phyloP scores from a whole-genome alignment of 768 basidiomycete genomes.

The Mycena haematopus region DNA sequence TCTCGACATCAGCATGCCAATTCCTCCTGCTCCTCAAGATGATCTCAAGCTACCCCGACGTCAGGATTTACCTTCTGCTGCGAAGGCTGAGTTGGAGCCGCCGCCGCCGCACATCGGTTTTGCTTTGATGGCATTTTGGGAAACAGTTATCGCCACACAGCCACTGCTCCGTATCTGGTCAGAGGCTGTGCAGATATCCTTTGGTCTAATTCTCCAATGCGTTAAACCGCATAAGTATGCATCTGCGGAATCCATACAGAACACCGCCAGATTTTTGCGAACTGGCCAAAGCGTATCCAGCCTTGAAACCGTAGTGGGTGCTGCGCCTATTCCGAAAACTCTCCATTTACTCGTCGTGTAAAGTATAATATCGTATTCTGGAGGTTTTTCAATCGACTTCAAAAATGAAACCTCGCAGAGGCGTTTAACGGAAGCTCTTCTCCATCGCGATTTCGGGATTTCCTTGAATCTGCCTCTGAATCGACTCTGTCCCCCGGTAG shows the following conservation, averaged over 20 bases:
- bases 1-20: too few species aligned
- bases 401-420: conserved; percentile 72
- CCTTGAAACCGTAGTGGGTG: conserved; percentile 61
- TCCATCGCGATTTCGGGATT: conserved; percentile 76
- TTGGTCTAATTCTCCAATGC: neutral
- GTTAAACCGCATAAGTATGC: conserved; percentile 42
- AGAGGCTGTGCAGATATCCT: too few species aligned
- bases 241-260: conserved; percentile 49
- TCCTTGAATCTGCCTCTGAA: conserved; percentile 66
- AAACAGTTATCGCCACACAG: too few species aligned
- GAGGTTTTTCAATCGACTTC: conserved; percentile 67
- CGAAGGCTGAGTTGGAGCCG: too few species aligned
- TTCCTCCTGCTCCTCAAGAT: too few species aligned
- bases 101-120: too few species aligned
- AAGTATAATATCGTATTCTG: conserved; percentile 32
- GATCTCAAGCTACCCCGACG: too few species aligned
- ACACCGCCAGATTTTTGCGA: conserved; percentile 58
- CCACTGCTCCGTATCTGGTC: too few species aligned
- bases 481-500: conserved; percentile 87
- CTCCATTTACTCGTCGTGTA: neutral
- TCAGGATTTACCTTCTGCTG: too few species aligned
- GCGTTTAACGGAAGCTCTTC: conserved; percentile 78
- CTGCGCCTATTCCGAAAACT: neutral
- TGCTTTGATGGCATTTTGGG: too few species aligned
- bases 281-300: conserved; percentile 63